Evolutionary conservation across 345 rosid species (phyloP).

Genomic region (Excoecaria cochinchinensis): DNA sequence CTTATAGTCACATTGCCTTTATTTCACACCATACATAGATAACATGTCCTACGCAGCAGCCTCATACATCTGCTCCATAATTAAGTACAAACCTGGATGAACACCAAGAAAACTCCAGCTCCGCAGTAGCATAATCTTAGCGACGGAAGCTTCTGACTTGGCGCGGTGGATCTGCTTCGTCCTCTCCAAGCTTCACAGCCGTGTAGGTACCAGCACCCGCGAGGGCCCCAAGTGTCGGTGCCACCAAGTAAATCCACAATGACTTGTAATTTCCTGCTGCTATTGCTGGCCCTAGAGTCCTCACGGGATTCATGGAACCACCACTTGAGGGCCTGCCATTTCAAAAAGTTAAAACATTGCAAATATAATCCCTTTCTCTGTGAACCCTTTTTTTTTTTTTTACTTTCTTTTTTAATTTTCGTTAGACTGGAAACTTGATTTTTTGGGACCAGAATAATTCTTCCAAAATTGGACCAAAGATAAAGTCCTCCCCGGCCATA

Average conservation of each 20-base stretch:
- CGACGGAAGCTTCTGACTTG: constrained; percentile 85
- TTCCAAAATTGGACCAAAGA: too few species aligned
- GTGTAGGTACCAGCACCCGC: constrained; percentile 79
- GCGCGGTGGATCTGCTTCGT: constrained; percentile 60
- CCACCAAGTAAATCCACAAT: constrained; percentile 78
- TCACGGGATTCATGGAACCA: constrained; percentile 78
- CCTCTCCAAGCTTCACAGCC: constrained; percentile 68
- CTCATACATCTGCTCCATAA: constrained; percentile 17
- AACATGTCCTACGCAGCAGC: constrained; percentile 28
- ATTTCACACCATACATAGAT: background rate
- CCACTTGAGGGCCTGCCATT: constrained; percentile 73
- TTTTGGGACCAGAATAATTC: too few species aligned
- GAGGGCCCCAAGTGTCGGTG: constrained; percentile 86
- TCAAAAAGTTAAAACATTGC: background rate
- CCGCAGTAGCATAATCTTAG: constrained; percentile 13
- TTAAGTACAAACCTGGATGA: background rate
- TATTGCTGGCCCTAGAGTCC: constrained; percentile 91
- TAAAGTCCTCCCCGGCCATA: too few species aligned
- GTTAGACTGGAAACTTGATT: too few species aligned
- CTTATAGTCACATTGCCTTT: constrained; percentile 24
- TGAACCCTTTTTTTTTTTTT: too few species aligned
- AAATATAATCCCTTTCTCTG: too few species aligned
- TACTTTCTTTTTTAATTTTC: too few species aligned
- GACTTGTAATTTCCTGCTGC: constrained; percentile 82
- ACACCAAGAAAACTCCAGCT: background rate